Evolutionary conservation across 495 filamentous ascomycete genomes (phyloP), one percentile per base, ranked within the genome.

Genomic region (Xylaria acuta): DNA sequence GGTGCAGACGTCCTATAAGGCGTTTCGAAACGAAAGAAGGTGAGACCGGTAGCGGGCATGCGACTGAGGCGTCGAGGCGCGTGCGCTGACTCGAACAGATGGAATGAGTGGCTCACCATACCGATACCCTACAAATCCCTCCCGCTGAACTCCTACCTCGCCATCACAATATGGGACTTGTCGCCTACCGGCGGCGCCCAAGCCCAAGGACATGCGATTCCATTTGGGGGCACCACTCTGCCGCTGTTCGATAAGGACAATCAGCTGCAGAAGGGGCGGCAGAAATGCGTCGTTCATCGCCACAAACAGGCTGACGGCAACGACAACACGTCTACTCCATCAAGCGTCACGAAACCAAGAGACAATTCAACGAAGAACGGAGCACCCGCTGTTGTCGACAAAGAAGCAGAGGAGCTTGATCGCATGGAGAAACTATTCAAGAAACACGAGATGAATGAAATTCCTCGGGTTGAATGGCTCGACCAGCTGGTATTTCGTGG

Each of bases 401-500:
- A 82, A 64, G 91, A 94, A 75, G 88, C 88, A 43, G 85, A 91
- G 49, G 94, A 98, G 80, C 82, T 95, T 54, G 93, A 96, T 71
- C 86, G 95, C 20, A 85, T 98, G 53, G 93, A 97, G 78, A 90
- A 89, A 65, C 77, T 98, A 59, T 92, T 99, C 75, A 99, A 99
- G 83, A 97, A 97, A 80, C 97, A 98, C 75, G 96, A 99, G 78
- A 96, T 98, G 90, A 94, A 94, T 30, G 95, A 98, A 75, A 95
- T 99, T 18, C 90, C 92, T 3, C 88, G 93, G 20, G 91, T 96
- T 56, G 94, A 97, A 78, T 98, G 96, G 96, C 88, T 99, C 64
- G 96, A 99, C 78, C 92, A 94, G 73, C 85, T 98, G 71, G 93
- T 97, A 8, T 98, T 97, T 77, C 91, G 94, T 49, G 90, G 91